phyloP scores from a whole-genome alignment of 371 early-diverging fungal species.

The Capillidium heterosporum region DNA sequence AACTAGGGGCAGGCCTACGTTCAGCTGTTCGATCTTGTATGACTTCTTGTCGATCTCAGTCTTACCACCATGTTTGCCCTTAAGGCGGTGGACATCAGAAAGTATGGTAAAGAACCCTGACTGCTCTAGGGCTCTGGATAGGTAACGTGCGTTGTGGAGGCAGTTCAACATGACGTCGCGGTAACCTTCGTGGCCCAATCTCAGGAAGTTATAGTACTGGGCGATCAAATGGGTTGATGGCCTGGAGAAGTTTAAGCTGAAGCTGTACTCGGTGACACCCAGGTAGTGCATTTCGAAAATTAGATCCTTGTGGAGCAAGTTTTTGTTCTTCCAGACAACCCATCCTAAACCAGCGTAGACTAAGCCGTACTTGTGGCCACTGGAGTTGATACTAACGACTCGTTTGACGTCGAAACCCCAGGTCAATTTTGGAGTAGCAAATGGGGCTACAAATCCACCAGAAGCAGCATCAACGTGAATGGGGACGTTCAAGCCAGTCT shows the following conservation, averaged over 20 bases:
- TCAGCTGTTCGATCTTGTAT: background rate
- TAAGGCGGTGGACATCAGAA: conserved; percentile 31
- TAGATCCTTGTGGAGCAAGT: conserved; percentile 39
- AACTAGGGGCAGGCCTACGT: conserved; percentile 33
- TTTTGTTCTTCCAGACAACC: conserved; percentile 38
- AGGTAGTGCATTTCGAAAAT: conserved; percentile 48
- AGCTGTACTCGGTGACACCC: conserved; percentile 32
- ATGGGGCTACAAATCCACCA: conserved; percentile 45
- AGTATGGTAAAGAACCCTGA: conserved; percentile 31
- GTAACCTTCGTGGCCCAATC: conserved; percentile 44
- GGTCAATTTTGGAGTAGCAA: conserved; percentile 27
- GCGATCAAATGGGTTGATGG: conserved; percentile 42
- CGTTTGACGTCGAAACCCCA: conserved; percentile 41
- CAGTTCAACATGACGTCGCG: conserved; percentile 27
- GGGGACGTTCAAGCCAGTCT: conserved; percentile 28
- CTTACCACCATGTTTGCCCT: conserved; percentile 13
- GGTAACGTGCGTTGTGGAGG: conserved; percentile 26
- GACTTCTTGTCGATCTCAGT: background rate
- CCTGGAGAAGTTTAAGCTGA: conserved; percentile 49
- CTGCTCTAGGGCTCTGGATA: conserved; percentile 26
- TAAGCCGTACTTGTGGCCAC: conserved; percentile 44
- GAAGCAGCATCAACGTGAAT: conserved; percentile 45
- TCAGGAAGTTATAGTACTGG: conserved; percentile 58
- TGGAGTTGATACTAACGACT: conserved; percentile 32
- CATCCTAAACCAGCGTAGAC: conserved; percentile 42